Conservation (phyloP, 768 basidiomycete genomes). For the Tephrocybe rancida region DNA sequence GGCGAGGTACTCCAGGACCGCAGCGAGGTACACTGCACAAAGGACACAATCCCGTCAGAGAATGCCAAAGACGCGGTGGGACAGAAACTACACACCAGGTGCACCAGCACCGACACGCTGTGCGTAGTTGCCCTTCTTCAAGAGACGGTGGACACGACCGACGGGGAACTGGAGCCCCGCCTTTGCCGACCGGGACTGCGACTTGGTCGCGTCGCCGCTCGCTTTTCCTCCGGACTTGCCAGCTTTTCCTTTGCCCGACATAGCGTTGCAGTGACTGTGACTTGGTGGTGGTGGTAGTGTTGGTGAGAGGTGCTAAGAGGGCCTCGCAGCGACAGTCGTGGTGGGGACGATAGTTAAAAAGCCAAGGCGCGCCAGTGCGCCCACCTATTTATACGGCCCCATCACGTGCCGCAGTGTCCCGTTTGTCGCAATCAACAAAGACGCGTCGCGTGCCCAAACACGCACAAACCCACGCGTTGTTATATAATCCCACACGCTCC, state of each 20-base stretch:
- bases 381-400: conserved; percentile 36
- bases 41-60: conserved; percentile 4
- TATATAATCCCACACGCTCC: conserved; percentile 37
- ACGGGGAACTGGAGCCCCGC: conserved; percentile 86
- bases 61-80: not conserved
- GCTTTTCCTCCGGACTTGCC: conserved; percentile 51
- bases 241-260: conserved; percentile 59
- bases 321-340: conserved; percentile 3
- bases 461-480: conserved; percentile 44
- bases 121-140: conserved; percentile 88
- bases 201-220: conserved; percentile 46
- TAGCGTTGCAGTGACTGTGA: conserved; percentile 23
- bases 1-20: conserved; percentile 89
- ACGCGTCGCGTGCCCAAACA: conserved; percentile 44
- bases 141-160: conserved; percentile 88
- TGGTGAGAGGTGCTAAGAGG: not conserved
- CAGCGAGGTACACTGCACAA: conserved; percentile 78
- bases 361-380: not conserved
- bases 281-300: conserved; percentile 18
- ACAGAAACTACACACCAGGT: conserved; percentile 56
- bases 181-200: conserved; percentile 72
- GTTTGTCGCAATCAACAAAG: conserved; percentile 35
- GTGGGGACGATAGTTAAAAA: conserved; percentile 22
- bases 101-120: conserved; percentile 90
- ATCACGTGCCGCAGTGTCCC: conserved; percentile 16